A percentile compares a stretch with the other conserved stretches of the same genome.
Conservation (phyloP, 345 rosid species). For the Eucalyptus sp. region DNA sequence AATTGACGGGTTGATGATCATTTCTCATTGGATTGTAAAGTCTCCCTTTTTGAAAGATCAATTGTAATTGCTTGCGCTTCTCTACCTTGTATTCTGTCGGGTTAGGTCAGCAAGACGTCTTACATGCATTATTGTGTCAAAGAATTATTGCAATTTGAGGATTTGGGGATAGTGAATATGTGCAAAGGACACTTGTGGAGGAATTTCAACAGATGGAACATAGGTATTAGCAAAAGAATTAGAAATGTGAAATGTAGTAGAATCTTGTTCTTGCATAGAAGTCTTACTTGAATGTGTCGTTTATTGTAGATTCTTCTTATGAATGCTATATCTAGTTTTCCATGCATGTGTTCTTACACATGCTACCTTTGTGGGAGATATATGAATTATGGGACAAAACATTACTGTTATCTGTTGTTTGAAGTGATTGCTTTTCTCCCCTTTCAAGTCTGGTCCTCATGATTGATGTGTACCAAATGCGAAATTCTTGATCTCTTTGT, state of each 20-base stretch:
- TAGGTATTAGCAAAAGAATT: conserved; percentile 16
- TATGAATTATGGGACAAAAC: background rate
- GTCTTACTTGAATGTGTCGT: too few species aligned
- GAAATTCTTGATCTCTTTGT: background rate
- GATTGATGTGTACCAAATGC: background rate
- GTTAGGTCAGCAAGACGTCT: rapidly evolving
- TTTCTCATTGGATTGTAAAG: too few species aligned
- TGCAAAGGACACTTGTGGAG: rapidly evolving
- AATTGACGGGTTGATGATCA: too few species aligned
- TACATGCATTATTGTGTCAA: rapidly evolving
- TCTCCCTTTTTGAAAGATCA: too few species aligned
- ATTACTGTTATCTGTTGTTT: rapidly evolving
- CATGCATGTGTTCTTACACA: background rate
- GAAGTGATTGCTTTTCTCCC: background rate
- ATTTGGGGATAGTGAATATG: too few species aligned
- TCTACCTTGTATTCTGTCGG: too few species aligned
- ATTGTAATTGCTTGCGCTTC: too few species aligned
- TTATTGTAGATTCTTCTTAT: too few species aligned
- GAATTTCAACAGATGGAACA: conserved; percentile 25
- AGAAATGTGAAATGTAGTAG: background rate
- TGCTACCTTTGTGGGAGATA: background rate
- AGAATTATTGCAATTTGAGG: too few species aligned
- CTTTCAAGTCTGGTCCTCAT: background rate
- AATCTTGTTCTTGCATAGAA: too few species aligned
- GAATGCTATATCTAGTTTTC: too few species aligned